Conservation (phyloP, 1,139 yeast species). For the Taphrina confusa region DNA sequence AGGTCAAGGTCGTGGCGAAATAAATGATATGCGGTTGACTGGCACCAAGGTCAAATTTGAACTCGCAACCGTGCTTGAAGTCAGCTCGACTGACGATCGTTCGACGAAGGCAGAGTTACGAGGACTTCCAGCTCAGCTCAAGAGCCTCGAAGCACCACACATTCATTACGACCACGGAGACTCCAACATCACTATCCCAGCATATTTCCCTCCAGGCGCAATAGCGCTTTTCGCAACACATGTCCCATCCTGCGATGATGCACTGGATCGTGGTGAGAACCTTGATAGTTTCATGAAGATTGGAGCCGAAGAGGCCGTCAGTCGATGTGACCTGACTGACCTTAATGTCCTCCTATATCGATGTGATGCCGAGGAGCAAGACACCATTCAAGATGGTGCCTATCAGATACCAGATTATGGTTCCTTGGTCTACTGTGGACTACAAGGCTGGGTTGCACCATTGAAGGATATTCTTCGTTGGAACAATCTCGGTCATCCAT, state of each 20-base stretch:
- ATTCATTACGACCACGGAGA: constrained; percentile 50
- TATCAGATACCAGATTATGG: constrained; percentile 77
- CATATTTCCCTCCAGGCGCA: constrained; percentile 79
- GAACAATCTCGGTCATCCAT: constrained; percentile 80
- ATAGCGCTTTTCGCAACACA: constrained; percentile 79
- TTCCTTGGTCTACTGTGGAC: constrained; percentile 75
- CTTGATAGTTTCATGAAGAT: constrained; percentile 65
- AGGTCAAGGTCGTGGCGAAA: constrained; percentile 46
- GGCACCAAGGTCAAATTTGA: constrained; percentile 67
- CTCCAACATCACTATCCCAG: constrained; percentile 59
- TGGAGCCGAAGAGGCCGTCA: constrained; percentile 76
- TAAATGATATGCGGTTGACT: constrained; percentile 62
- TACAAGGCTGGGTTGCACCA: constrained; percentile 87
- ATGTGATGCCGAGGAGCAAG: constrained; percentile 86
- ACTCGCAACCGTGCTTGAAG: constrained; percentile 60
- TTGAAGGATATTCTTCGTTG: constrained; percentile 62
- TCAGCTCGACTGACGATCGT: constrained; percentile 54
- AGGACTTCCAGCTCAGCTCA: constrained; percentile 67
- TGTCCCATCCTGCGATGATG: constrained; percentile 42
- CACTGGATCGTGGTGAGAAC: not conserved
- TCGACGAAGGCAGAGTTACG: constrained; percentile 51
- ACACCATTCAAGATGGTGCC: constrained; percentile 69
- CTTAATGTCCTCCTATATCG: constrained; percentile 73
- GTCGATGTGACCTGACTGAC: constrained; percentile 62
- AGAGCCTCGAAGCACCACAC: constrained; percentile 56